Base-by-base conservation (phyloP, 2,329 filamentous ascomycete genomes). In the Knufia petricola region DNA sequence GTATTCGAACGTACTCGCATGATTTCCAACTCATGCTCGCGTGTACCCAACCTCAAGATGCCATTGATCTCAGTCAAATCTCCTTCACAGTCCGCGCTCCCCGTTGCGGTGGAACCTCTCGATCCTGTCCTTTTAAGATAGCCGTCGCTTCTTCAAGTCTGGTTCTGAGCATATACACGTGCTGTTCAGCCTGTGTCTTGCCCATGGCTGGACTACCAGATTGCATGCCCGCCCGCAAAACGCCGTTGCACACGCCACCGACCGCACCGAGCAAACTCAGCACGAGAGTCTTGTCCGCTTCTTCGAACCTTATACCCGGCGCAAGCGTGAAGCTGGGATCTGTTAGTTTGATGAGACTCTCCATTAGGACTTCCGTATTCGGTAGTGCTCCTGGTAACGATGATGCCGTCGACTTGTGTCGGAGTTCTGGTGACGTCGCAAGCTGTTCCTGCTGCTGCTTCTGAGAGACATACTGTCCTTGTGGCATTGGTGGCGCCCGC, bases 131-230 rank as follows among this genome's bases (percentile, higher is more conserved):
- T 21, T 47, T 37, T 2, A 48, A 24, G 24, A 34, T 37, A 21
- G 3, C 3, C 7, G 46, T 79, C 3, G 87, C 88, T 46, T 80
- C 78, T 56, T 94, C 86, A 44, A 95, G 74, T 56, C 84, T 75
- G 54, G 84, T 72, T 51, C 87, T 73, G 64, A 85, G 80, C 51
- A 82, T 72, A 48, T 81, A 73, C 43, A 51, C 56, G 74, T 76
- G 50, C 84, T 81, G 41, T 76, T 69, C 31, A 54, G 80, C 72
- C 50, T 81, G 70, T 51, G 82, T 72, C 64, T 80, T 79, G 56
- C 78, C 70, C 43, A 80, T 71, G 48, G 74, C 74, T 56, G 85
- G 77, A 52, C 77, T 66, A 4, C 44, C 44, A 6, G 44, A 24
- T 20, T 47, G 41, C 6, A 44, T 17, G 26, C 41, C 28, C 9